Conservation (phyloP, 768 basidiomycete species). For the Panaeolus cyanescens region DNA sequence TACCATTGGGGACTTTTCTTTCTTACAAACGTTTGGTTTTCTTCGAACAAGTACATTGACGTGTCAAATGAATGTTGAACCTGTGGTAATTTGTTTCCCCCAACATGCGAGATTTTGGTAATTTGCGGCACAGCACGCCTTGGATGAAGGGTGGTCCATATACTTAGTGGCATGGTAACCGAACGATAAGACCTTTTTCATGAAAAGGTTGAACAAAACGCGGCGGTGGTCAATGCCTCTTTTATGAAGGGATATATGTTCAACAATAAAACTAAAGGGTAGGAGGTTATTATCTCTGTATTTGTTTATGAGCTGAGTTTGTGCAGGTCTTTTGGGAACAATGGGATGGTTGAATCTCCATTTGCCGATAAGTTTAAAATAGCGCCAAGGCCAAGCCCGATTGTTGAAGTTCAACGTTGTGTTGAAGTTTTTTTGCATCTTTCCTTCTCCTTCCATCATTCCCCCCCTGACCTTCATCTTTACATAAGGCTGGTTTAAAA, state of each 20-base stretch:
- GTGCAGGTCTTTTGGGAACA: background rate
- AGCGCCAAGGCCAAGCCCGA: background rate
- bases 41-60: background rate
- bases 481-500: conserved; percentile 7
- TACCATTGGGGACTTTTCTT: no score
- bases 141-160: background rate
- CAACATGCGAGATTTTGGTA: background rate
- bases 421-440: background rate
- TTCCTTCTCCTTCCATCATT: conserved; percentile 6
- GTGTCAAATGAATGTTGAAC: background rate
- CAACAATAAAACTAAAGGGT: no score
- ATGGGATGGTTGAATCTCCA: background rate
- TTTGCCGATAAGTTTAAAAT: background rate
- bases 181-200: background rate
- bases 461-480: conserved; percentile 1
- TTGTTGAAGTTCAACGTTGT: background rate
- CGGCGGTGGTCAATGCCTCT: background rate
- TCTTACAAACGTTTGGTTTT: no score
- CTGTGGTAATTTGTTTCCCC: background rate
- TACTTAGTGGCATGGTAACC: conserved; percentile 2
- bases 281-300: background rate
- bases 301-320: background rate
- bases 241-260: background rate
- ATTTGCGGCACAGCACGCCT: background rate
- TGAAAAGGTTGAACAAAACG: background rate